Evolutionary conservation across 2,329 filamentous ascomycete species (phyloP).

Genomic region (Hypomyces rosellus): DNA sequence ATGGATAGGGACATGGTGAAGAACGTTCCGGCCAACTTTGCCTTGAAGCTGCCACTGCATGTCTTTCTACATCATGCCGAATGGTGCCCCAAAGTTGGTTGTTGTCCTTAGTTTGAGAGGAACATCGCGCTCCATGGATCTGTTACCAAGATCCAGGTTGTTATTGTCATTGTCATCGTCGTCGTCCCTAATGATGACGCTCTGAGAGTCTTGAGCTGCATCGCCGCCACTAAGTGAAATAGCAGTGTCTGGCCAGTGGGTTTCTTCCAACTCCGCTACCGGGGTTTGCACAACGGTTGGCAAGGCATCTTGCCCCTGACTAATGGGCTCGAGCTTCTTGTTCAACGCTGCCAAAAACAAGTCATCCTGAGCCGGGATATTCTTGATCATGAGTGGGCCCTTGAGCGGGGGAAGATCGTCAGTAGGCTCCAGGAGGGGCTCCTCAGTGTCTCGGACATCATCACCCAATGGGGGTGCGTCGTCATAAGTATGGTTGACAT

Average conservation of each 20-base stretch:
- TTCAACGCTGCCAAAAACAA: constrained; percentile 45
- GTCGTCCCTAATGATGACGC: constrained; percentile 14
- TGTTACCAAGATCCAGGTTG: constrained; percentile 18
- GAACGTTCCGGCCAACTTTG: too few relatives aligned
- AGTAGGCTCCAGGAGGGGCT: constrained; percentile 29
- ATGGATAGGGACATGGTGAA: too few relatives aligned
- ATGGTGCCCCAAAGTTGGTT: constrained; percentile 43
- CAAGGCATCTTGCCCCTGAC: constrained; percentile 39
- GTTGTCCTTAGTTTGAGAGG: constrained; percentile 40
- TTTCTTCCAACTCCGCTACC: constrained; percentile 24
- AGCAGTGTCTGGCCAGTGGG: constrained; percentile 11
- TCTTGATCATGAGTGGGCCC: constrained; percentile 49
- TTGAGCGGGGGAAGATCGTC: constrained; percentile 40
- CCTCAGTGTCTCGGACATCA: constrained; percentile 17
- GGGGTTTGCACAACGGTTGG: constrained; percentile 34
- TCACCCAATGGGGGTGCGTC: neutral
- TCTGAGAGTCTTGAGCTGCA: constrained; percentile 18
- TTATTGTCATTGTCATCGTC: constrained; percentile 12
- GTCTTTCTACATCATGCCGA: constrained; percentile 24
- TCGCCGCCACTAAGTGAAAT: constrained; percentile 16
- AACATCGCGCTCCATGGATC: constrained; percentile 33
- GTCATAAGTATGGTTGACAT: neutral
- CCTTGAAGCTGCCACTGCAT: neutral
- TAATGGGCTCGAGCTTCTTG: constrained; percentile 46
- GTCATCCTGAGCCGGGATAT: constrained; percentile 51